Evolutionary conservation across 1,284 basidiomycete genomes (phyloP), one percentile per base, ranked within the genome.

Genomic region (Mrakiaceae sp.): DNA sequence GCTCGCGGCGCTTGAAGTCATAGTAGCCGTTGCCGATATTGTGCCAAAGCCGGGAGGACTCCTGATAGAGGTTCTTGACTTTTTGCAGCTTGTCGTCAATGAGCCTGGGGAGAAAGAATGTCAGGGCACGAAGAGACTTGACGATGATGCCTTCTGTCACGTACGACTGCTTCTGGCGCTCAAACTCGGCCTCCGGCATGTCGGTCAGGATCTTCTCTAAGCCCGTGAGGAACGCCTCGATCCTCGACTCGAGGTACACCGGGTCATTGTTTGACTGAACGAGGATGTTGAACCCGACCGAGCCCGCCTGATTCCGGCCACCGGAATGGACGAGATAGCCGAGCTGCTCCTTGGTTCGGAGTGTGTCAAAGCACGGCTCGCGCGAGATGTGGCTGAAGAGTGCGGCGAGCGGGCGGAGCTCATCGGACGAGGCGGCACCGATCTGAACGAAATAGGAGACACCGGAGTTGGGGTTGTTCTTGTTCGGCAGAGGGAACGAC

Each of bases 261-360:
- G 94, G 85, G 42, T 81, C 80, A 63, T 86, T 86, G 78, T 98
- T 94, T 70, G 88, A 91, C 78, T 99, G 96, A 44, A 98, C 83
- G 7, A 94, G 79, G 62, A 98, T 83, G n/a, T 90, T 83, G 70
- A 96, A 77, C 9, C 92, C 94, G 69, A 84, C 82, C 64, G 86
- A 82, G 49, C 84, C 72, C 54, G 86, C 74, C 42, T 78, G 73
- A 80, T 81, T 83, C 49, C 79, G 76, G 0, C 81, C 79, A 64
- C 83, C 83, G 3, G 71, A 69, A 58, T 79, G 82, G 52, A 92
- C 90, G 59, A 95, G 81, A 74, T 99, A 98, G 10, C 96, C 96
- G 0, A 99, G 82, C 75, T 98, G 96, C 74, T 98, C 92, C 74
- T 93, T 87, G 2, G 95, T 98, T n/a, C 96, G 86, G 52, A 99